Base-by-base conservation (phyloP, 2,329 filamentous ascomycete species). In the Teratosphaeria epicoccoides region DNA sequence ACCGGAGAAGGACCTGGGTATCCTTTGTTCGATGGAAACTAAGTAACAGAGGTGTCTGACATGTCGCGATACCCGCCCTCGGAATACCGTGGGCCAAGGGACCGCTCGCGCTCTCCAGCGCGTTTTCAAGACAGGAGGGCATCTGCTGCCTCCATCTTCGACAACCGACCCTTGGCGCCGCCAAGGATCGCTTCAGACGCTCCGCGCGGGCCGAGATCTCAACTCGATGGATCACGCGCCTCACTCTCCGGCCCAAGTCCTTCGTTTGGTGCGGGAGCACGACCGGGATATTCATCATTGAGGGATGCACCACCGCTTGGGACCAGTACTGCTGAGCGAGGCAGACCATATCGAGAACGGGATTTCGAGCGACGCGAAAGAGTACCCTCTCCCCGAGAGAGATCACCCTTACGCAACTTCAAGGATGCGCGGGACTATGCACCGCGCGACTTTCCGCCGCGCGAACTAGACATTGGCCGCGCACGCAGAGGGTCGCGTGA, bases 201-300 rank as follows among this genome's bases (percentile, higher is more conserved):
- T 1, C 89, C 89, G 2, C 79, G 88, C 51, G 89, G 87, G 0
- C 88, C 89, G 10, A 88, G 90, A 68, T 87, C 86, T 3, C 73
- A 89, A 52, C 78, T 85, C 54, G 87, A 91, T 80, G 25, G 78
- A 14, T 64, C 70, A 47, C 68, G 72, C 49, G 64, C 65, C n/a
- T 65, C 68, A 37, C 61, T 65, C 47, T 54, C 65, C 10, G 66
- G 63, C 33, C 33, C 33, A 63, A 72, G 73, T 43, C 76, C 80
- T 23, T 85, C 88, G 49, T 84, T 82, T 59, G 75, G 80, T 56
- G 75, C 74, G 20, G 48, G 52, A 14, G 50, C 57, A 48, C 57
- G 61, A 25, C 60, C 57, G 2, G 51, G 53, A 10, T 59, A 54
- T 43, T 46, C 55, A 2, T 59, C 57, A 29, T 52, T 80, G 75